These are phyloP conservation scores for Monosporascus ibericus DNA, from an alignment of 2,329 filamentous ascomycete genomes.

Conservation along the genomic window DNA sequence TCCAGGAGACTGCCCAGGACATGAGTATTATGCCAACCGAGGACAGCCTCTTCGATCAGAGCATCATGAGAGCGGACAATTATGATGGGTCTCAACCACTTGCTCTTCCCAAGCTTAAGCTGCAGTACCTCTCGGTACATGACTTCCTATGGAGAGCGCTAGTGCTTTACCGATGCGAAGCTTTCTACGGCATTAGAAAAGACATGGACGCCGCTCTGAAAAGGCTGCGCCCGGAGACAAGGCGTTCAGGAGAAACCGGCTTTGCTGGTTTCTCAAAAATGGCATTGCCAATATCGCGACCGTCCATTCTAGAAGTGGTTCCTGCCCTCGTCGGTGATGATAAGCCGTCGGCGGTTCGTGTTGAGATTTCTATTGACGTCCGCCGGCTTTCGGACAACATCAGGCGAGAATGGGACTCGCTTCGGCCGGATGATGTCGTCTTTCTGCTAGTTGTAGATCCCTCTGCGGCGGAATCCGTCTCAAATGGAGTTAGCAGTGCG, in stretches of 20 bases:
- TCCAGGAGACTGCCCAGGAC: constrained; percentile 69
- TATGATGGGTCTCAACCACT: constrained; percentile 86
- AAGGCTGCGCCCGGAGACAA: constrained; percentile 65
- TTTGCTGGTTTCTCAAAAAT: constrained; percentile 88
- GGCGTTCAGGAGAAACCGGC: constrained; percentile 56
- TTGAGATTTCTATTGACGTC: constrained; percentile 81
- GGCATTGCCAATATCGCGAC: constrained; percentile 81
- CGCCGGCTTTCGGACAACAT: constrained; percentile 70
- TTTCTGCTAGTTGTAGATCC: constrained; percentile 77
- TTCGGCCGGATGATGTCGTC: constrained; percentile 81
- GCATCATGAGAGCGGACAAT: constrained; percentile 71
- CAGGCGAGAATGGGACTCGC: constrained; percentile 81
- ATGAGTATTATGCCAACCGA: constrained; percentile 82
- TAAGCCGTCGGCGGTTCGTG: constrained; percentile 76
- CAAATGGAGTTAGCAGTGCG: constrained; percentile 45
- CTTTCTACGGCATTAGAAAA: constrained; percentile 89
- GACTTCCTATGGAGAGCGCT: constrained; percentile 97
- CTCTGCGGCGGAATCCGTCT: constrained; percentile 41
- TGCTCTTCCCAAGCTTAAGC: constrained; percentile 86
- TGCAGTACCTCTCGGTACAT: constrained; percentile 90
- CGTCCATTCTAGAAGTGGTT: constrained; percentile 79
- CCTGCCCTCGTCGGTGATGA: constrained; percentile 78
- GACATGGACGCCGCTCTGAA: constrained; percentile 81
- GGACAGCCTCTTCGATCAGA: constrained; percentile 68
- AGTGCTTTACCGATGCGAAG: constrained; percentile 79